phyloP scores from a whole-genome alignment of 2,329 filamentous ascomycete species.

The Neoarthrinium moseri region DNA sequence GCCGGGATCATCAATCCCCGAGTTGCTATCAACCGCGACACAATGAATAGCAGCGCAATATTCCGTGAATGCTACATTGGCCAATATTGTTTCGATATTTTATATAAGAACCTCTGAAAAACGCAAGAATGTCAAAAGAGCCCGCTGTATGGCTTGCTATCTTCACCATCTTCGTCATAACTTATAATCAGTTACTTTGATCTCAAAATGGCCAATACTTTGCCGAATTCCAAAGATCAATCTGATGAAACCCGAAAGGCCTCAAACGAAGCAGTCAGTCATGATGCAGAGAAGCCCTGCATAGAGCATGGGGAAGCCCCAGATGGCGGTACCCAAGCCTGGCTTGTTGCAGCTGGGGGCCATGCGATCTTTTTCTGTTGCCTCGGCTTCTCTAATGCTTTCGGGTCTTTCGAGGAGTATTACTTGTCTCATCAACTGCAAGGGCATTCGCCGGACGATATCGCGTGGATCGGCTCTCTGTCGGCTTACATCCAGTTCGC shows the following conservation, averaged over 20 bases:
- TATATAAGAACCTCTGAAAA: too few relatives aligned
- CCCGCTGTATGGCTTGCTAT: too few relatives aligned
- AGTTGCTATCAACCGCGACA: too few relatives aligned
- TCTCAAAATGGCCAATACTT: background rate
- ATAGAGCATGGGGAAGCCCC: constrained; percentile 14
- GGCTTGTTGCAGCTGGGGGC: constrained; percentile 23
- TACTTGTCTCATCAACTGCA: constrained; percentile 26
- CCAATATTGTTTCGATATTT: too few relatives aligned
- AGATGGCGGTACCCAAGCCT: constrained; percentile 25
- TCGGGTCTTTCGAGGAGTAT: constrained; percentile 35
- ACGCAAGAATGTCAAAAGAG: too few relatives aligned
- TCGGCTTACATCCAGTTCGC: constrained; percentile 27
- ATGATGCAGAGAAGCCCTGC: background rate
- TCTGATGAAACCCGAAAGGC: background rate
- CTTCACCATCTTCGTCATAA: too few relatives aligned
- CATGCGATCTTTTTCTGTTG: constrained; percentile 27
- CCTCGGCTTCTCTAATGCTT: constrained; percentile 35
- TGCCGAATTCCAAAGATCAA: background rate
- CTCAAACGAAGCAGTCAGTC: background rate
- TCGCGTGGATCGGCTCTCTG: constrained; percentile 37
- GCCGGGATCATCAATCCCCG: too few relatives aligned
- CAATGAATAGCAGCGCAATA: too few relatives aligned
- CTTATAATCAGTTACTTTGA: too few relatives aligned
- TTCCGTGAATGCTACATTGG: too few relatives aligned
- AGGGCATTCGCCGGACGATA: constrained; percentile 22